Evolutionary conservation across 2,329 filamentous ascomycete species (phyloP), one percentile per base, ranked within the genome.

Genomic region (Bipolaris cookei): DNA sequence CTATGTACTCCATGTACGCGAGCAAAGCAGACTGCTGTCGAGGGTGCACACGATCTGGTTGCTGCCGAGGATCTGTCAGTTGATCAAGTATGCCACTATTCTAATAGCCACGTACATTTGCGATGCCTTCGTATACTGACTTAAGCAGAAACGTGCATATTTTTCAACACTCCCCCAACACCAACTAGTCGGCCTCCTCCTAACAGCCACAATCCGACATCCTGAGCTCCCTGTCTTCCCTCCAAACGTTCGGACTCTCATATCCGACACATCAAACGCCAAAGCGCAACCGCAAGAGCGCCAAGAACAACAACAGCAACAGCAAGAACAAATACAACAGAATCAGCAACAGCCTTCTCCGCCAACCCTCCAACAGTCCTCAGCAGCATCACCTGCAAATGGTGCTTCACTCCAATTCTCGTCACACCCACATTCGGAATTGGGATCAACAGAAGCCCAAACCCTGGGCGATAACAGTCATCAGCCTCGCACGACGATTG

Each of bases 181-280:
- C 8, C 81, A 87, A 37, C 80, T 93, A 1, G 84, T 91, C 44
- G 83, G 84, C 51, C 81, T 92, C 25, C 79, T 92, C 34, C 79
- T 90, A 56, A 83, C 84, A 60, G 82, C 86, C 56, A 85, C 84
- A 25, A 82, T 83, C 44, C 74, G 85, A 2, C 82, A 90, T 58
- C 88, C 89, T 2, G 83, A 87, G 51, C 78, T 92, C 5, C 85
- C 88, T 4, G 79, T 92, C 50, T 92, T 90, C 63, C 72, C 79
- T n/a, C 74, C 76, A 37, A 75, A 76, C 44, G 58, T 74, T 18
- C 59, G 64, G 4, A 55, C 51, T 23, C 58, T 74, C 0, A 61
- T 74, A 32, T 57, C 67, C 61, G 46, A 58, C 59, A 49, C 65
- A 54, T 21, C 65, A 5, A 45, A 43, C 4, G 49, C 35, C 10